Base-by-base conservation (phyloP, 768 basidiomycete species). In the Amylocystis lapponica region DNA sequence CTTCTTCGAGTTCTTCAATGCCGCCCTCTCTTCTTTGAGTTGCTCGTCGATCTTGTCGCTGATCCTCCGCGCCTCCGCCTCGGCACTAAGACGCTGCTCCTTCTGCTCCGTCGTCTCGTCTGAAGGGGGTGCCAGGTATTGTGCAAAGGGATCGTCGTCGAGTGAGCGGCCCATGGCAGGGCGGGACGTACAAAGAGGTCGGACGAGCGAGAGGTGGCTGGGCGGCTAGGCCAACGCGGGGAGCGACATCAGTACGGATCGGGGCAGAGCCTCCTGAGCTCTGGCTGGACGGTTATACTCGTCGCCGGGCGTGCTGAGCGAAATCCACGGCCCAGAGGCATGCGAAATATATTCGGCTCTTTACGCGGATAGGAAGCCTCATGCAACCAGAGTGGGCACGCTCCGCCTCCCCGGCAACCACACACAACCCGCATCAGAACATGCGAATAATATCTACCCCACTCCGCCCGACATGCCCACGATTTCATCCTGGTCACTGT, bases 91-190 rank as follows among this genome's bases (percentile, higher is more conserved):
- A 38, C 83, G 61, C 4, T 56, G 53, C 2, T 58, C 61, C 42
- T 61, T 67, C 48, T 84, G 69, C 3, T 67, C 66, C 0, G 67
- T 52, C 0, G 79, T 70, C 62, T 88, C 85, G 46, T 76, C 59
- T 0, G 68, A 62, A 1, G 84, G 85, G 0, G 85, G 81, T 0
- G 69, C 62, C 14, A 75, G 71, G 51, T 80, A 71, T 20, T 69
- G 61, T 11, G 74, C 67, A 27, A 88, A 67, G 0, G 85, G 85
- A 64, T 87, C 85, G 22, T 71, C 66, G 44, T 66, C 65, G 42
- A 59, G 52, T 48, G 66, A 14, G 47, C 65, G 66, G 17, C 50
- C 50, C 50, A 51, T 51, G 19, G 42, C 33, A 41, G 12, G 14
- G 36, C 27, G 27, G 29, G 27, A 32, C 31, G 29, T 21, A 27